Evolutionary conservation across 495 filamentous ascomycete genomes (phyloP), one percentile per base, ranked within the genome.

Genomic region (Clohesyomyces aquaticus): DNA sequence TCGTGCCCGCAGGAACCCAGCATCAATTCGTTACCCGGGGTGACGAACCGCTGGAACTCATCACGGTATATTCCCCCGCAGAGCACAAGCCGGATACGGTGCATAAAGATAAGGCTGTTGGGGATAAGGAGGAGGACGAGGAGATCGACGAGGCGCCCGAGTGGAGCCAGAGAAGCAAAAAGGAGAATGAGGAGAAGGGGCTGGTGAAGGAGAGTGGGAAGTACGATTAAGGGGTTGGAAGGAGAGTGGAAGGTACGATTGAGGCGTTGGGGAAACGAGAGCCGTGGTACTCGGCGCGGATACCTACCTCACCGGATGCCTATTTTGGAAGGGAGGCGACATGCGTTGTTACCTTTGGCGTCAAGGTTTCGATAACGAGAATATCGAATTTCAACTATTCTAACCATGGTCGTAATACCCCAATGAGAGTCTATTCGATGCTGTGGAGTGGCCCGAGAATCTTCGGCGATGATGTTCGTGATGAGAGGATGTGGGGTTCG

Each of bases 11-110:
- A 0, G 84, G 85, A 0, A 87, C 85, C 11, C 82, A 86, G 73
- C 85, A 88, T 68, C 84, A 87, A 67, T 87, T 88, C 65, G 72
- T 87, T n/a, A 87, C 86, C 63, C 83, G 75, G 19, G 83, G 81
- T 1, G 71, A 76, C 6, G 74, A 73, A 22, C 78, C 81, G 12
- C 67, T 86, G 66, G 82, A 85, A 56, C 72, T 87, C 21, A 80
- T 86, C 18, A 87, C 83, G 0, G 78, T 87, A n/a, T 88, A 87
- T 66, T 80, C 79, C 0, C 83, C 84, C 0, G 84, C 85, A 0
- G 83, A 87, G 70, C 85, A 87, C 68, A 76, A 79, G 48, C 71
- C 80, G 1, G 77, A 73, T 28, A 82, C 82, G 14, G 82, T 86
- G 45, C 85, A 87, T 72, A 71, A 79, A 68, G 86, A 81, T 0